Evolutionary conservation across 2,329 filamentous ascomycete genomes (phyloP).

Genomic region (Botrytis medusae): DNA sequence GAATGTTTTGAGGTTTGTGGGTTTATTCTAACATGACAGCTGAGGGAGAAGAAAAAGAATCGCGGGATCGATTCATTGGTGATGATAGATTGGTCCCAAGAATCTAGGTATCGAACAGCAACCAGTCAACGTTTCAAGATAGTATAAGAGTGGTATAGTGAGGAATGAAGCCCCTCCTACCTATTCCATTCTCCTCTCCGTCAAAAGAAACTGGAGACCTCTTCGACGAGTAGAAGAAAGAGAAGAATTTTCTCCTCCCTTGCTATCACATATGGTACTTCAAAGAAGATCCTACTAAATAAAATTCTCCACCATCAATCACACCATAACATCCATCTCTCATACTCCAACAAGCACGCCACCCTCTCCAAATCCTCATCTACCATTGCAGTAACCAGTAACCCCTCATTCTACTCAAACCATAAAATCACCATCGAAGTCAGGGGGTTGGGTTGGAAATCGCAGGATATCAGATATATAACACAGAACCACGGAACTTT

Average conservation of each 20-base stretch:
- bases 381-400: background rate
- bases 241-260: background rate
- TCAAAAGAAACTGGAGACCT: background rate
- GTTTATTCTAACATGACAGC: background rate
- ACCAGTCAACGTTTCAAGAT: background rate
- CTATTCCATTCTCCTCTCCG: background rate
- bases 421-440: background rate
- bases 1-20: background rate
- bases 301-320: background rate
- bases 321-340: background rate
- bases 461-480: background rate
- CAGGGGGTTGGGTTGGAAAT: background rate
- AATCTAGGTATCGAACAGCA: background rate
- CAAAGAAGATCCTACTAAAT: background rate
- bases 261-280: background rate
- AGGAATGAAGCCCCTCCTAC: background rate
- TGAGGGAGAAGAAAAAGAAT: background rate
- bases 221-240: background rate
- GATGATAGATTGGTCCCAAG: accelerated
- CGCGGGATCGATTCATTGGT: background rate
- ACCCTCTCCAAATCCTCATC: background rate
- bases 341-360: background rate
- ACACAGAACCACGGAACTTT: background rate
- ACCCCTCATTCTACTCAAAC: background rate
- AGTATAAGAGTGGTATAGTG: background rate